phyloP scores from a whole-genome alignment of 2,329 filamentous ascomycete species.

The Pseudogymnoascus sp. region DNA sequence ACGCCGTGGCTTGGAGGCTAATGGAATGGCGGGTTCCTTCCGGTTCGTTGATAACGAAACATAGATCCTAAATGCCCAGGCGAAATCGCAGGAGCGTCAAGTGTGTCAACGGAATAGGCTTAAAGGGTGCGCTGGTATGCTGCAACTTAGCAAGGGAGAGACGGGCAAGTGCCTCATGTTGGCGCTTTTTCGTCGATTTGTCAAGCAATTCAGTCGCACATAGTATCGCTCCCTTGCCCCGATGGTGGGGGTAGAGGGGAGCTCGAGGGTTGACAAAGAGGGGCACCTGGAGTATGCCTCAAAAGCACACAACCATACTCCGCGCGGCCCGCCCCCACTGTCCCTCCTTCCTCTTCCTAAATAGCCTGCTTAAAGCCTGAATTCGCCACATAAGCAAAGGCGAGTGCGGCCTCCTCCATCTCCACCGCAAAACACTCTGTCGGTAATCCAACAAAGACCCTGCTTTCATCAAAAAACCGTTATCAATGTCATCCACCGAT shows the following conservation, averaged over 20 bases:
- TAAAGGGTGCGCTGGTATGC: background rate
- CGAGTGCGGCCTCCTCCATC: background rate
- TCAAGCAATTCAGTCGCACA: background rate
- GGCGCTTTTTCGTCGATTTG: background rate
- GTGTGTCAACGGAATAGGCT: background rate
- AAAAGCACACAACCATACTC: background rate
- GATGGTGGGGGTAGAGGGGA: background rate
- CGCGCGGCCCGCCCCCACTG: background rate
- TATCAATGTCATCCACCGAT: background rate
- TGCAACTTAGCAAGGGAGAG: background rate
- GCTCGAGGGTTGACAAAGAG: background rate
- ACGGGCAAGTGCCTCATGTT: background rate
- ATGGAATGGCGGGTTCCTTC: constrained; percentile 1
- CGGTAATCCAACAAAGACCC: constrained; percentile 5
- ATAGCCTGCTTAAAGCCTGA: background rate
- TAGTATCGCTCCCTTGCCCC: background rate
- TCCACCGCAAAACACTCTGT: background rate
- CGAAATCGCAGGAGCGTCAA: background rate
- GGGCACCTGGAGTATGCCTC: background rate
- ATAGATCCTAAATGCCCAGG: background rate
- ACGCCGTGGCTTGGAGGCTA: background rate
- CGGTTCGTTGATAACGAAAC: background rate
- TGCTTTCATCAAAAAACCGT: background rate
- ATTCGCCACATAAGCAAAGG: background rate
- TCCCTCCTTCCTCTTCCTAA: background rate